phyloP scores from a whole-genome alignment of 2,329 filamentous ascomycete genomes.

The Diaporthe amygdali region DNA sequence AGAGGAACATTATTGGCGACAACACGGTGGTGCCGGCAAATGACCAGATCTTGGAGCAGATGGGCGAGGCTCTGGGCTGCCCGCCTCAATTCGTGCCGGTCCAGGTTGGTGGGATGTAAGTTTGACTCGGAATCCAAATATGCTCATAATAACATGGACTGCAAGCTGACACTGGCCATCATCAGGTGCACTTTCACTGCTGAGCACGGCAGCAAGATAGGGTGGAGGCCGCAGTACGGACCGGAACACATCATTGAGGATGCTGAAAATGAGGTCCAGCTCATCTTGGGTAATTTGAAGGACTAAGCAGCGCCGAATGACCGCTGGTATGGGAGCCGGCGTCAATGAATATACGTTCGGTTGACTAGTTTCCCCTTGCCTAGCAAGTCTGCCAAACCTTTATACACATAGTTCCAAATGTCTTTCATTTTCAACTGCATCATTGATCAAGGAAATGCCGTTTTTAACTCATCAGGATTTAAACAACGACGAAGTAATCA shows the following conservation, averaged over 20 bases:
- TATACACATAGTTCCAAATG: too few relatives aligned
- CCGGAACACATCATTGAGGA: slow-evolving; percentile 51
- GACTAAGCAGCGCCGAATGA: background rate
- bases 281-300: slow-evolving; percentile 36
- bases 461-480: too few relatives aligned
- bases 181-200: slow-evolving; percentile 49
- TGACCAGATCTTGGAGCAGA: slow-evolving; percentile 40
- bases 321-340: background rate
- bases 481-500: too few relatives aligned
- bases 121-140: background rate
- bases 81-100: slow-evolving; percentile 43
- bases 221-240: slow-evolving; percentile 49
- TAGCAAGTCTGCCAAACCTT: too few relatives aligned
- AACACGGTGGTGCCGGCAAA: slow-evolving; percentile 41
- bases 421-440: too few relatives aligned
- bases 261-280: slow-evolving; percentile 50
- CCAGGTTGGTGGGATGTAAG: slow-evolving; percentile 49
- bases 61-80: slow-evolving; percentile 45
- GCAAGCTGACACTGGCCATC: background rate
- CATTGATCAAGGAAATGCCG: too few relatives aligned
- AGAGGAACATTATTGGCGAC: slow-evolving; percentile 44
- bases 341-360: background rate
- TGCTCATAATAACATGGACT: background rate
- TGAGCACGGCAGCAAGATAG: slow-evolving; percentile 44
- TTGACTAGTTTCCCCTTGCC: too few relatives aligned